phyloP scores from a whole-genome alignment of 2,329 filamentous ascomycete genomes.

The Nectriaceae sp. region DNA sequence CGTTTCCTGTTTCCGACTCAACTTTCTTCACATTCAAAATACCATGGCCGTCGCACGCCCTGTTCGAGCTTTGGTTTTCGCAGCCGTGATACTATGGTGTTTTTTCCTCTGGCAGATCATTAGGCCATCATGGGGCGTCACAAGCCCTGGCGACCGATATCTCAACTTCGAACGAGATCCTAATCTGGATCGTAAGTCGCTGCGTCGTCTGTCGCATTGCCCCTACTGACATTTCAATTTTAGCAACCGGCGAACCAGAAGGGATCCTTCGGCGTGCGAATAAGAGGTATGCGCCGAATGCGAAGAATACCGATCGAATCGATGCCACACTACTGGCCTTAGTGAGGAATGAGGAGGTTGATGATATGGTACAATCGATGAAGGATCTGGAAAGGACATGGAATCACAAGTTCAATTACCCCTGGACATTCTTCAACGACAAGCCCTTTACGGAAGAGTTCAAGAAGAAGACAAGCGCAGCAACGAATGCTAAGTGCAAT shows the following conservation, averaged over 20 bases:
- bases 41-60: conserved; percentile 85
- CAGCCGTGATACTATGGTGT: conserved; percentile 71
- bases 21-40: conserved; percentile 2
- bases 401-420: conserved; percentile 99
- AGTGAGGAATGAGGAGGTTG: conserved; percentile 87
- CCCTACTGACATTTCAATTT: conserved; percentile 17
- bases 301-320: conserved; percentile 77
- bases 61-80: conserved; percentile 74
- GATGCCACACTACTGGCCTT: conserved; percentile 91
- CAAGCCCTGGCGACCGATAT: conserved; percentile 45
- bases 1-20: not conserved
- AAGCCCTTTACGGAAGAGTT: conserved; percentile 92
- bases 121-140: conserved; percentile 53
- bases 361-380: conserved; percentile 86
- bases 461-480: conserved; percentile 76
- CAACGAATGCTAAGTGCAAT: conserved; percentile 83
- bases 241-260: conserved; percentile 82
- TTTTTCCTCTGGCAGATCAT: conserved; percentile 80
- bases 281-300: conserved; percentile 76
- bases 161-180: conserved; percentile 75
- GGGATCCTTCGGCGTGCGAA: conserved; percentile 73
- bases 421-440: conserved; percentile 99
- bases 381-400: conserved; percentile 88
- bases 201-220: not conserved
- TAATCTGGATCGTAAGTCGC: conserved; percentile 75